These are phyloP conservation scores for rapeseed (Brassica napus) DNA, from an alignment of 345 rosid genomes.

Conservation along the genomic window DNA sequence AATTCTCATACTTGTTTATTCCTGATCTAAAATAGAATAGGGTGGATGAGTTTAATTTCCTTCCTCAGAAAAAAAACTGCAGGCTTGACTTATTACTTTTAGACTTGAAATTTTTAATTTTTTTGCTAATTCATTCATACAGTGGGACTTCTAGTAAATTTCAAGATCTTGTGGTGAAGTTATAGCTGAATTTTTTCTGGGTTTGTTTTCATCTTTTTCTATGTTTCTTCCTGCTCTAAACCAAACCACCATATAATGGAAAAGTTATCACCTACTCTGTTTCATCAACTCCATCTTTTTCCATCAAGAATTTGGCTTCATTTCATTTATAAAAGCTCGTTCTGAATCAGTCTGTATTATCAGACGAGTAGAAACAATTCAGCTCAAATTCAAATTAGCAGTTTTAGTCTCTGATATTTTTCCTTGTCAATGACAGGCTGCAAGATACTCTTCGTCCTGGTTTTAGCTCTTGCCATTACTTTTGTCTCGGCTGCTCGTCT, in stretches of 20 bases:
- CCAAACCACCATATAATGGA: conserved; percentile 41
- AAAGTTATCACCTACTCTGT: conserved; percentile 40
- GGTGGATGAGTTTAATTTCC: too few species aligned
- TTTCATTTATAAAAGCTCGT: conserved; percentile 13
- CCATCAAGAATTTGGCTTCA: background rate
- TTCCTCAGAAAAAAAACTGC: background rate
- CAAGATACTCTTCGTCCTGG: conserved; percentile 26
- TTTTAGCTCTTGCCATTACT: conserved; percentile 40
- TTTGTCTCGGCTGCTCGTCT: conserved; percentile 38
- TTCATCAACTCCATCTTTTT: conserved; percentile 43
- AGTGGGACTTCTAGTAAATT: background rate
- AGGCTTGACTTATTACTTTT: background rate
- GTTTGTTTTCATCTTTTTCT: background rate
- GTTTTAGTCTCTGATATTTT: conserved; percentile 3
- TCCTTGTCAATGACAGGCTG: conserved; percentile 37
- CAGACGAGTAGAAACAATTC: conserved; percentile 16
- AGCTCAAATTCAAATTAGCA: conserved; percentile 5
- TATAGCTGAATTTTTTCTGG: background rate
- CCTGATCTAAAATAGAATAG: too few species aligned
- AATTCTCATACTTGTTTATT: conserved; percentile 7
- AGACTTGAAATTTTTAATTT: conserved; percentile 1
- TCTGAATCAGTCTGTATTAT: conserved; percentile 7
- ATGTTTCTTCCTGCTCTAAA: conserved; percentile 22
- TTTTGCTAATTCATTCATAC: background rate
- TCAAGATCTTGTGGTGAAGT: conserved; percentile 11